Percentiles rank a stretch among this genome's conserved stretches.
These are phyloP conservation scores for Leucoagaricus sp. DNA, from an alignment of 1,284 basidiomycete genomes.

Conservation along the genomic window DNA sequence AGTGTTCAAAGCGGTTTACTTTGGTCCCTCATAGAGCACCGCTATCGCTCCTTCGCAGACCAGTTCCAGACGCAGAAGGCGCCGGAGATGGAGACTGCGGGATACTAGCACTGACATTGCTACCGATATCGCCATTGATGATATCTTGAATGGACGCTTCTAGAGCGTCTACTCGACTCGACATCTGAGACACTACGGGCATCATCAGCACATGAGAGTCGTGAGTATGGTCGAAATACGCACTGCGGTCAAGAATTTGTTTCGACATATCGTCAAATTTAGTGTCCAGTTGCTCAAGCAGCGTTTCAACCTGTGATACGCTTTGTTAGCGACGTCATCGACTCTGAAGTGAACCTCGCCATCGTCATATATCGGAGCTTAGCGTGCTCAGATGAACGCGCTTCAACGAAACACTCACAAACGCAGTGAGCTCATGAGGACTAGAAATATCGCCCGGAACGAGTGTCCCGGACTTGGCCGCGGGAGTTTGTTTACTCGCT, in stretches of 20 bases:
- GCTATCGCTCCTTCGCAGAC: conserved; percentile 42
- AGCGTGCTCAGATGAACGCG: background rate
- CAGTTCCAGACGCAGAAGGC: conserved; percentile 31
- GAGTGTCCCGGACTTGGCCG: conserved; percentile 36
- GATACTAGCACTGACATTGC: conserved; percentile 29
- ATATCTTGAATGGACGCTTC: conserved; percentile 84
- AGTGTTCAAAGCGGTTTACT: too few relatives aligned
- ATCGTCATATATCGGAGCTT: background rate
- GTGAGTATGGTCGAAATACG: conserved; percentile 29
- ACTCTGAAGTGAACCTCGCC: background rate
- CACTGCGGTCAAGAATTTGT: conserved; percentile 80
- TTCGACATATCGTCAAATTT: conserved; percentile 85
- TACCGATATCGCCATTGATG: conserved; percentile 63
- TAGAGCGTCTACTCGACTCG: conserved; percentile 76
- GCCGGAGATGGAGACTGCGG: conserved; percentile 54
- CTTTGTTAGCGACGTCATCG: conserved; percentile 8
- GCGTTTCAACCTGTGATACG: conserved; percentile 64
- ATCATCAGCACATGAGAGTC: conserved; percentile 8
- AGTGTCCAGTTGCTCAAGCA: conserved; percentile 74
- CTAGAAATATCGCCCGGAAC: conserved; percentile 68
- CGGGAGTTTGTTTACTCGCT: conserved; percentile 33
- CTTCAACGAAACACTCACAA: conserved; percentile 51
- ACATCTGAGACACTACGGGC: conserved; percentile 77
- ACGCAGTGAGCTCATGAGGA: conserved; percentile 82
- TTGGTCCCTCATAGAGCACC: conserved; percentile 24